These are phyloP conservation scores for Fusarium tjaetaba DNA, from an alignment of 2,329 filamentous ascomycete genomes.

Conservation along the genomic window DNA sequence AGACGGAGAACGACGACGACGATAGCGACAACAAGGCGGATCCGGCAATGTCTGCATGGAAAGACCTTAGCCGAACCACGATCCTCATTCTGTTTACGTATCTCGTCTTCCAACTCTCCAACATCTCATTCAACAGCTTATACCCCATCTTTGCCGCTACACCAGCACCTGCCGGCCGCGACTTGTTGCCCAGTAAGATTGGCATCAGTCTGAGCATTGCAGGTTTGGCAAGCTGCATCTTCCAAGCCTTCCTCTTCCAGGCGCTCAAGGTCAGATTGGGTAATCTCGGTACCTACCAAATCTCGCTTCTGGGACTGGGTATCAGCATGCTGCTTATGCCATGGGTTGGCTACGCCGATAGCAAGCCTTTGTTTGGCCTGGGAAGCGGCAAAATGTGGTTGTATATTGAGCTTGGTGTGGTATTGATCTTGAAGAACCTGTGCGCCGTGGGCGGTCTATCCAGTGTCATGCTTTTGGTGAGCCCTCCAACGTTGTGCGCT, in stretches of 20 bases:
- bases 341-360: conserved; percentile 82
- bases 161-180: conserved; percentile 77
- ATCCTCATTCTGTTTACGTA: conserved; percentile 85
- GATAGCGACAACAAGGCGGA: conserved; percentile 31
- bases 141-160: conserved; percentile 93
- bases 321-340: conserved; percentile 88
- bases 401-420: conserved; percentile 81
- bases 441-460: conserved; percentile 90
- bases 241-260: conserved; percentile 88
- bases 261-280: conserved; percentile 81
- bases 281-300: conserved; percentile 85
- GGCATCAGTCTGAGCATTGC: conserved; percentile 87
- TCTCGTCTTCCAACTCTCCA: conserved; percentile 91
- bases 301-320: conserved; percentile 81
- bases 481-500: conserved; percentile 37
- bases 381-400: conserved; percentile 74
- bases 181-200: conserved; percentile 80
- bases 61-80: conserved; percentile 80
- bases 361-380: conserved; percentile 64
- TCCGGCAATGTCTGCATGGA: conserved; percentile 51
- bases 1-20: background rate
- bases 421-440: conserved; percentile 89
- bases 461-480: conserved; percentile 85
- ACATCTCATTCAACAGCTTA: conserved; percentile 93
- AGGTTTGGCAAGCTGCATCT: conserved; percentile 85